Percentiles rank a stretch among this genome's conserved stretches.
Evolutionary conservation across 2,329 filamentous ascomycete genomes (phyloP).

Genomic region (Ophiostoma piceae): DNA sequence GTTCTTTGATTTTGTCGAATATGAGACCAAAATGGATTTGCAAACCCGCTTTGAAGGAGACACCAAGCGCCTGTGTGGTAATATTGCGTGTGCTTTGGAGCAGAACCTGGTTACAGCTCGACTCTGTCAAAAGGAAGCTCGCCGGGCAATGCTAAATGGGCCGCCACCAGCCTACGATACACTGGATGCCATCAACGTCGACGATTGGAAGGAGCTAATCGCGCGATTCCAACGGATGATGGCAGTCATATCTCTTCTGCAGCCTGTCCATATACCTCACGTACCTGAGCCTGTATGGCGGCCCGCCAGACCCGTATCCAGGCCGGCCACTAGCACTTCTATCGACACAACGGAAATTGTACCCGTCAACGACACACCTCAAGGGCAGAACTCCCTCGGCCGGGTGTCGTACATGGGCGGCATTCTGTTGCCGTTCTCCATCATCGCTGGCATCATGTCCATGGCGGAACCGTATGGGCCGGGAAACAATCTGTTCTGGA

Average conservation of each 20-base stretch:
- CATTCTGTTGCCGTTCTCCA: constrained; percentile 44
- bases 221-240: constrained; percentile 32
- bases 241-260: not conserved
- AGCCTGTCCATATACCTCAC: not conserved
- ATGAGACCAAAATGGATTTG: no score
- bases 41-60: not conserved
- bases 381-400: constrained; percentile 41
- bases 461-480: constrained; percentile 45
- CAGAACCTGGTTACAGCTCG: not conserved
- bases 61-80: not conserved
- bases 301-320: no score
- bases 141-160: not conserved
- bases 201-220: constrained; percentile 35
- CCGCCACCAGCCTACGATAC: not conserved
- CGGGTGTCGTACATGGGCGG: constrained; percentile 48
- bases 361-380: constrained; percentile 25
- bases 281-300: no score
- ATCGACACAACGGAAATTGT: not conserved
- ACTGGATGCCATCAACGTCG: not conserved
- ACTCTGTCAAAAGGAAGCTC: not conserved
- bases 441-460: constrained; percentile 45
- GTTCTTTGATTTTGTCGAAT: constrained; percentile 33
- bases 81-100: not conserved
- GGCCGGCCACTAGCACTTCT: not conserved
- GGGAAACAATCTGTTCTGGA: constrained; percentile 40